Percentiles rank a stretch among this genome's conserved stretches.
These are phyloP conservation scores for Zancudomyces culisetae DNA, from an alignment of 371 early-diverging fungal species.

Conservation along the genomic window DNA sequence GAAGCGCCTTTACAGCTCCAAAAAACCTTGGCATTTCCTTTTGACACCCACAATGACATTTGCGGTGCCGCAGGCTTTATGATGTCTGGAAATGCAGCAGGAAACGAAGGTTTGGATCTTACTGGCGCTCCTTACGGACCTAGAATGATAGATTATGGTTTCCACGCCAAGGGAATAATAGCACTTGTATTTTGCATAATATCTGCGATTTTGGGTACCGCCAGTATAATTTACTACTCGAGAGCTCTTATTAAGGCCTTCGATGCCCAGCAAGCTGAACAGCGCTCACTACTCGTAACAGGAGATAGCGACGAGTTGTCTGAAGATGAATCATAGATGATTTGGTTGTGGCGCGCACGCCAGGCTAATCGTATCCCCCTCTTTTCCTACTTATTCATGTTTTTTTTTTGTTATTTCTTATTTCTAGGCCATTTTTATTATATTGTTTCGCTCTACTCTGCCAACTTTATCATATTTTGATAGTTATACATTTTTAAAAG, in stretches of 20 bases:
- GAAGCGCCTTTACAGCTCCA: slow-evolving; percentile 35
- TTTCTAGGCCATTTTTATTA: too few species aligned
- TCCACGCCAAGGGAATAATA: slow-evolving; percentile 41
- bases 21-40: slow-evolving; percentile 9
- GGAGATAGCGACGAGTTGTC: too few species aligned
- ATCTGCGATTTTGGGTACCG: slow-evolving; percentile 46
- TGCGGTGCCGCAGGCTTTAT: slow-evolving; percentile 34
- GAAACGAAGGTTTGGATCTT: slow-evolving; percentile 35
- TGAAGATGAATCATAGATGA: too few species aligned
- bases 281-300: too few species aligned
- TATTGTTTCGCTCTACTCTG: too few species aligned
- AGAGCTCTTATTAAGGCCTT: slow-evolving; percentile 21
- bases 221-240: slow-evolving; percentile 49
- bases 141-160: slow-evolving; percentile 27
- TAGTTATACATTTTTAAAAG: too few species aligned
- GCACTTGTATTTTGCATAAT: slow-evolving; percentile 47
- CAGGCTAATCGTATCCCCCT: too few species aligned
- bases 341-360: too few species aligned
- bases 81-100: slow-evolving; percentile 45
- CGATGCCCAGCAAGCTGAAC: too few species aligned
- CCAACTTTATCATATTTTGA: too few species aligned
- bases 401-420: too few species aligned
- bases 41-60: slow-evolving; percentile 21
- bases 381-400: too few species aligned
- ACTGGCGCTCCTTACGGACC: slow-evolving; percentile 32